A percentile compares a stretch with the other conserved stretches of the same genome.
These are phyloP conservation scores for Cryptococcus wingfieldii DNA, from an alignment of 1,284 basidiomycete genomes.

Conservation along the genomic window DNA sequence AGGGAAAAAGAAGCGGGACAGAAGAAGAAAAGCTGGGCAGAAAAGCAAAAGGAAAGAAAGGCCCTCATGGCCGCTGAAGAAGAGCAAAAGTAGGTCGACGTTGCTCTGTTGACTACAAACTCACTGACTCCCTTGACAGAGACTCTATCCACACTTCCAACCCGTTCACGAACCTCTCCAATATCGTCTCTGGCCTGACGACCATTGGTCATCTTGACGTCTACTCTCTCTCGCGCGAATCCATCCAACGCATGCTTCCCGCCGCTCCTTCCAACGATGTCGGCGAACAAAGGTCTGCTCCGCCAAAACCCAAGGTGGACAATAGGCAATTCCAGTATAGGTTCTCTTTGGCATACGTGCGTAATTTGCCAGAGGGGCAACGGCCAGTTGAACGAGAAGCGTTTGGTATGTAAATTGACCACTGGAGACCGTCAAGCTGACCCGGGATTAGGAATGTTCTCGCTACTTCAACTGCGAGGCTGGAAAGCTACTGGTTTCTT, in stretches of 20 bases:
- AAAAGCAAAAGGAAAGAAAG: constrained; percentile 48
- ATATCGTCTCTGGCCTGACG: constrained; percentile 43
- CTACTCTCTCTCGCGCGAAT: constrained; percentile 48
- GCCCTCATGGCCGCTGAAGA: constrained; percentile 27
- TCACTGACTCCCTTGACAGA: constrained; percentile 12
- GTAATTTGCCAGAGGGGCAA: constrained; percentile 41
- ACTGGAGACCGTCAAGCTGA: not conserved
- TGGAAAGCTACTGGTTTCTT: constrained; percentile 48
- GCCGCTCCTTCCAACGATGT: constrained; percentile 7
- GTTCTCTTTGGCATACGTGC: constrained; percentile 46
- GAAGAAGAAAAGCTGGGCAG: constrained; percentile 48
- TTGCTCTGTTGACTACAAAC: not conserved
- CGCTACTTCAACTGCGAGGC: constrained; percentile 29
- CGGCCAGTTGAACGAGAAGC: constrained; percentile 48
- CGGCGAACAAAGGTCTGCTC: constrained; percentile 7
- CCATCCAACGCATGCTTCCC: constrained; percentile 48
- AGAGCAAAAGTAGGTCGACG: constrained; percentile 29
- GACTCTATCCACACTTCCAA: constrained; percentile 31
- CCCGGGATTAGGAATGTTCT: constrained; percentile 42
- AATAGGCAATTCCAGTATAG: constrained; percentile 47
- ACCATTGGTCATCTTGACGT: constrained; percentile 48
- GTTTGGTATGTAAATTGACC: constrained; percentile 37
- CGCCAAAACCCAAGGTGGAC: constrained; percentile 22
- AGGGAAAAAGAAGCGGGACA: constrained; percentile 27
- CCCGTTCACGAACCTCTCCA: constrained; percentile 46